A percentile compares a stretch with the other conserved stretches of the same genome.
phyloP scores from a whole-genome alignment of 805 yeast genomes.

The Starmerella etchellsii region DNA sequence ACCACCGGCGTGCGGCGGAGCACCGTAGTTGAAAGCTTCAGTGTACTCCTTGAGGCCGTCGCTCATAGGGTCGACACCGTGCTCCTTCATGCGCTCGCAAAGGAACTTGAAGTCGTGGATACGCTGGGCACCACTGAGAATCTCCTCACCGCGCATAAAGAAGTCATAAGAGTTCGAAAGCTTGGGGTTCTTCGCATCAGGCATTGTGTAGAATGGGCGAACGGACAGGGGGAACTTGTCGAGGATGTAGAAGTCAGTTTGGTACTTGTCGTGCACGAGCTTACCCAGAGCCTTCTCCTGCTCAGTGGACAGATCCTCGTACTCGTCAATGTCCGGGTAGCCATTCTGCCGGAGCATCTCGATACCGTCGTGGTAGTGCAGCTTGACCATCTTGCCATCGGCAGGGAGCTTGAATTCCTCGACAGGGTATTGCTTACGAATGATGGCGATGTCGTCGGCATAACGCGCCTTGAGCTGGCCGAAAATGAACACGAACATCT shows the following conservation, averaged over 20 bases:
- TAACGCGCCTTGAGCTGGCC: conserved; percentile 67
- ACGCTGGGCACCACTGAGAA: conserved; percentile 99
- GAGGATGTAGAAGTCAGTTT: conserved; percentile 93
- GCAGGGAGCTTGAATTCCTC: conserved; percentile 93
- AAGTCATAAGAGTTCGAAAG: conserved; percentile 97
- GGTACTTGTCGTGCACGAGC: conserved; percentile 81
- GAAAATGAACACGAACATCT: conserved; percentile 80
- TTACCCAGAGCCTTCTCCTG: conserved; percentile 89
- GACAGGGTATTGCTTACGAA: conserved; percentile 90
- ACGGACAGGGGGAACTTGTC: conserved; percentile 96
- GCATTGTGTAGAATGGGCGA: conserved; percentile 99
- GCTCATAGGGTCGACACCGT: conserved; percentile 65
- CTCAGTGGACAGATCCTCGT: conserved; percentile 84
- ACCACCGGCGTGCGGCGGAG: conserved; percentile 99
- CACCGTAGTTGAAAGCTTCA: conserved; percentile 85
- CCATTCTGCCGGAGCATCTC: conserved; percentile 77
- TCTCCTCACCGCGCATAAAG: conserved; percentile 99
- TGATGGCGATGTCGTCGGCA: conserved; percentile 71
- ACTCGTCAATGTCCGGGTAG: conserved; percentile 60
- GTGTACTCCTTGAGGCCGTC: conserved; percentile 85
- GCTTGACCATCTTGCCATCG: conserved; percentile 83
- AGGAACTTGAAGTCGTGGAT: conserved; percentile 83
- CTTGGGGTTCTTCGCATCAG: conserved; percentile 80
- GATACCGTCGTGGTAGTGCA: conserved; percentile 86
- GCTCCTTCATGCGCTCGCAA: conserved; percentile 66